Evolutionary conservation across 306 rosid genomes (phyloP).

Genomic region (Bauhinia variegata): DNA sequence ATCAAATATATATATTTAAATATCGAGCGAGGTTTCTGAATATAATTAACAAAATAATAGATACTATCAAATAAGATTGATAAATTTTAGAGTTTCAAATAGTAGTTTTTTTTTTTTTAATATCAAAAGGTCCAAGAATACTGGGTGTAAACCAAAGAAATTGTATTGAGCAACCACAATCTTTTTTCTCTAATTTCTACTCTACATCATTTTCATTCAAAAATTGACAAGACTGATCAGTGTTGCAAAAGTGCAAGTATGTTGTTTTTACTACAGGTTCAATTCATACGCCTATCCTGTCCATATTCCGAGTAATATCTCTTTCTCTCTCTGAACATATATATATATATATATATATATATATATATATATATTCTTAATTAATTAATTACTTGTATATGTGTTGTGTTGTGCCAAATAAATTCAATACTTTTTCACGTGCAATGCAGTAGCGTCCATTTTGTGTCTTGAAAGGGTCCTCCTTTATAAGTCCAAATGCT

Average conservation of each 20-base stretch:
- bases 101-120: too few species aligned
- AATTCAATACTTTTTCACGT: slow-evolving; percentile 63
- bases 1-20: too few species aligned
- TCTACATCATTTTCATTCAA: slow-evolving; percentile 6
- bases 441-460: slow-evolving; percentile 53
- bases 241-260: slow-evolving; percentile 23
- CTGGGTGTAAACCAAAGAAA: too few species aligned
- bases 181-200: too few species aligned
- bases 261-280: slow-evolving; percentile 26
- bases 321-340: neutral
- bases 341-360: too few species aligned
- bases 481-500: slow-evolving; percentile 47
- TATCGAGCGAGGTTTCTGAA: too few species aligned
- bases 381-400: neutral
- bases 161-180: too few species aligned
- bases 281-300: slow-evolving; percentile 28
- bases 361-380: neutral
- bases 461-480: slow-evolving; percentile 26
- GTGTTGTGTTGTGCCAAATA: slow-evolving; percentile 13
- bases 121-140: too few species aligned
- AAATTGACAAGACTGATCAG: slow-evolving; percentile 20
- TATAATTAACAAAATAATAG: too few species aligned
- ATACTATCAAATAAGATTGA: too few species aligned
- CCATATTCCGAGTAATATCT: neutral
- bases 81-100: too few species aligned